These are phyloP conservation scores for Plasmodium cynomolgi DNA, from an alignment of 169 alveolate genomes.

Conservation along the genomic window DNA sequence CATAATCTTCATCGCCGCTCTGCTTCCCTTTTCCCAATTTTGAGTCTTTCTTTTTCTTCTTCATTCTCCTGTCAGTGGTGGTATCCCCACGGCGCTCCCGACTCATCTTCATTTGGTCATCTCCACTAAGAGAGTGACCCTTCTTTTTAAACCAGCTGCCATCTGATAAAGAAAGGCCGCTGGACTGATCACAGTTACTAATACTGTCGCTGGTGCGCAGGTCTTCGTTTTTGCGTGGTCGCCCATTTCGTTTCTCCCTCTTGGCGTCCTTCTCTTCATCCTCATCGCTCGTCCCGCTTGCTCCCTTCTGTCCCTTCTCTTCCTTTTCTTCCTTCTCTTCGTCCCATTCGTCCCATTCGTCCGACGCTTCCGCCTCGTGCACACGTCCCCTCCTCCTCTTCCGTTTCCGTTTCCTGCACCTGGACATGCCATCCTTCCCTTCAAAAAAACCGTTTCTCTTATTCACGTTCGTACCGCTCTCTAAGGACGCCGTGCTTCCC, in stretches of 20 bases:
- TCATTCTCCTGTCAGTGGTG: not conserved
- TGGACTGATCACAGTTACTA: not conserved
- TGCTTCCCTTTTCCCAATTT: not conserved
- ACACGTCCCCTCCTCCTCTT: not conserved
- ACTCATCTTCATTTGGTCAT: not conserved
- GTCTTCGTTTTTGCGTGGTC: not conserved
- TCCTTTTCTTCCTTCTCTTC: not conserved
- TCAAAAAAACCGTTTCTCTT: not conserved
- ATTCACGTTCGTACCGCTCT: not conserved
- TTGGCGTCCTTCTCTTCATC: not conserved
- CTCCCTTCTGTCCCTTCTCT: not conserved
- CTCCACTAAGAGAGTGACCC: not conserved
- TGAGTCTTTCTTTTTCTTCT: not conserved
- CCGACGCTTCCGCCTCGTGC: not conserved
- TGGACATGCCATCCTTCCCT: not conserved
- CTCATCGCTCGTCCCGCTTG: not conserved
- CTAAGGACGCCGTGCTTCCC: not conserved
- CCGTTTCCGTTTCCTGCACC: not conserved
- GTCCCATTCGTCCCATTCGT: not conserved
- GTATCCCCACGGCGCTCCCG: not conserved
- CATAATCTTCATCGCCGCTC: not conserved
- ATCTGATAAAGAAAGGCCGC: not conserved
- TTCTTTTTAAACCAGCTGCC: not conserved
- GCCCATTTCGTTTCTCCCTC: not conserved
- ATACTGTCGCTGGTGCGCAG: not conserved